Base-by-base conservation (phyloP, 1,284 basidiomycete species). In the Heterobasidion annosum region DNA sequence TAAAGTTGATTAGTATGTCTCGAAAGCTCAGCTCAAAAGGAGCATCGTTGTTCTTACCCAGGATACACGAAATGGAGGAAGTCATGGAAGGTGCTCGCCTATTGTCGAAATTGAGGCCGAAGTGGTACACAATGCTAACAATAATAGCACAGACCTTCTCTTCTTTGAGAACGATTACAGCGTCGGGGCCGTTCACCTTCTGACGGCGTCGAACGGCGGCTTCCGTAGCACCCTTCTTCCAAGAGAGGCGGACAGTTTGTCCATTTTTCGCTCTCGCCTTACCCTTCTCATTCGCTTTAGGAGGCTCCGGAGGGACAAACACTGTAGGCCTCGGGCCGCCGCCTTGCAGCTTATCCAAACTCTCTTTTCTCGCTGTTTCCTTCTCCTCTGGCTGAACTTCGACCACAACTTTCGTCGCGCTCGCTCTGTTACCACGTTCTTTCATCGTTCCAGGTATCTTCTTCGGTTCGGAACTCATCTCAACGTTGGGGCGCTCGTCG, bases 51-150 rank as follows among this genome's bases (percentile, higher is more conserved):
- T 25, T 5, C 53, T 37, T 67, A 89, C 88, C 89, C 87, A 18
- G 90, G 90, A 65, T 93, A 93, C 51, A 93, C 82, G 63, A 83
- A 91, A 71, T 87, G 88, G 54, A 93, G 78, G 64, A 92, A 89
- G 68, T 92, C 91, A 57, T 92, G 90, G 65, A 93, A 92, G 13
- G 82, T 87, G 64, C 73, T 78, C 3, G 91, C 88, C 82, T 86
- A 59, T 8, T 55, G 25, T 37, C 25, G 40, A 43, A 32, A 9
- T 52, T 33, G 15, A 18, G 37, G 34, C 13, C 34, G 51, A 49
- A 10, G 34, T 52, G 35, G 34, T 8, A 47, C 7, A 40, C 16
- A 25, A 48, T 34, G 18, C 34, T 35, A 7, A 7, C 33, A 47
- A 13, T 32, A 34, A 34, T 44, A 58, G 4, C 43, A 44, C 16